Conservation (phyloP, 2,329 filamentous ascomycete genomes). For the Fusarium nanum region DNA sequence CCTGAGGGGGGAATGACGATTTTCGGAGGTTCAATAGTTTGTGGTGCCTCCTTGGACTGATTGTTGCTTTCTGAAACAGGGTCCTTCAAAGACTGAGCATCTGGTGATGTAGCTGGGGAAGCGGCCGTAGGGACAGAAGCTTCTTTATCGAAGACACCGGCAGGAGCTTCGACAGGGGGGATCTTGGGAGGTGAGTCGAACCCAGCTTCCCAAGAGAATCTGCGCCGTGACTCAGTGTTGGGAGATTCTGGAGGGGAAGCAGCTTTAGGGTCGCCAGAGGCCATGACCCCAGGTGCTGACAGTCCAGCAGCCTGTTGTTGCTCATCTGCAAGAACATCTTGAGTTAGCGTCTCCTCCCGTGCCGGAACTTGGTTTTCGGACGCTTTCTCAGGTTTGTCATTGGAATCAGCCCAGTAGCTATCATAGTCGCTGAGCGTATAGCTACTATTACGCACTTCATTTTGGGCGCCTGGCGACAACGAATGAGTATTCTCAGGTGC, state of each 20-base stretch:
- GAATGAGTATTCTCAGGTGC: conserved; percentile 28
- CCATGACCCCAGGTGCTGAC: neutral
- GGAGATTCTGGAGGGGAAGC: conserved; percentile 11
- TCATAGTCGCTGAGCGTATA: conserved; percentile 75
- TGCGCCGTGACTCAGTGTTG: conserved; percentile 41
- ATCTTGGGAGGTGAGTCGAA: conserved; percentile 38
- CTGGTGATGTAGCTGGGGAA: conserved; percentile 21
- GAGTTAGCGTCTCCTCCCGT: conserved; percentile 13
- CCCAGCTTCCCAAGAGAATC: conserved; percentile 54
- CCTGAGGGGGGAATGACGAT: conserved; percentile 38
- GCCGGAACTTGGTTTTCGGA: conserved; percentile 3
- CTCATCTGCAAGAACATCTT: neutral
- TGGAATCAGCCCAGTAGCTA: conserved; percentile 68
- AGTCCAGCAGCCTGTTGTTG: conserved; percentile 3
- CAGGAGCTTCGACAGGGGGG: conserved; percentile 24
- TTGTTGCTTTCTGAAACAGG: conserved; percentile 13
- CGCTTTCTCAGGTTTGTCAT: conserved; percentile 25
- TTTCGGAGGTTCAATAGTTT: conserved; percentile 28
- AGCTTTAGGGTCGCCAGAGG: conserved; percentile 17
- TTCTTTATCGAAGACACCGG: conserved; percentile 9
- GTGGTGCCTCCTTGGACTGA: conserved; percentile 30
- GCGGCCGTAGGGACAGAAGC: conserved; percentile 21
- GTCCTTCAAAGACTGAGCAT: conserved; percentile 30
- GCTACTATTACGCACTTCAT: conserved; percentile 64
- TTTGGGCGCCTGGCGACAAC: conserved; percentile 33